Conservation (phyloP, 2,329 filamentous ascomycete genomes). For the Aspergillus chevalieri region DNA sequence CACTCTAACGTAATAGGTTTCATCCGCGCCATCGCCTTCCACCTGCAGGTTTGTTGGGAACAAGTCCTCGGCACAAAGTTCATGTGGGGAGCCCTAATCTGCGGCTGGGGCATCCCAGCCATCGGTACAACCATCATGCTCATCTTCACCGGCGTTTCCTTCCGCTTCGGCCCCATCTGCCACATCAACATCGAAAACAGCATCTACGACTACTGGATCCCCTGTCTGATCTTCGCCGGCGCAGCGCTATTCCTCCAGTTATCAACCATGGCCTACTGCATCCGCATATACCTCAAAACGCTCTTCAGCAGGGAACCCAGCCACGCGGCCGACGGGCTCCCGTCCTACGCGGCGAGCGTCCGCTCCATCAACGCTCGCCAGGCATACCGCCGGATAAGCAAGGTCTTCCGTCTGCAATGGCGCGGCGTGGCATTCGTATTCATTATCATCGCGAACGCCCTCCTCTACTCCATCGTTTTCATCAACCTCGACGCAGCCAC, state of each 20-base stretch:
- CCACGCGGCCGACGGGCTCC: slow-evolving; percentile 62
- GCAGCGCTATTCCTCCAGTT: slow-evolving; percentile 75
- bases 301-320: slow-evolving; percentile 66
- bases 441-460: slow-evolving; percentile 82
- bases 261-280: slow-evolving; percentile 80
- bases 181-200: slow-evolving; percentile 90
- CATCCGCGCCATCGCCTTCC: slow-evolving; percentile 80
- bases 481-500: slow-evolving; percentile 76
- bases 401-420: slow-evolving; percentile 90
- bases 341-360: slow-evolving; percentile 69
- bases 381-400: slow-evolving; percentile 77
- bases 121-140: slow-evolving; percentile 70
- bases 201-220: slow-evolving; percentile 82
- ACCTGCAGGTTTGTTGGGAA: slow-evolving; percentile 98
- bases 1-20: slow-evolving; percentile 50
- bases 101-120: slow-evolving; percentile 79
- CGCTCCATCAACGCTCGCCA: slow-evolving; percentile 76
- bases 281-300: slow-evolving; percentile 87
- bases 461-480: slow-evolving; percentile 90
- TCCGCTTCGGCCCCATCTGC: slow-evolving; percentile 84
- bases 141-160: slow-evolving; percentile 83
- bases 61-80: slow-evolving; percentile 80
- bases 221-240: slow-evolving; percentile 70
- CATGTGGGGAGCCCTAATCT: slow-evolving; percentile 74
- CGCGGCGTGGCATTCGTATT: slow-evolving; percentile 83